Percentiles rank a stretch among this genome's conserved stretches.
Evolutionary conservation across 176 grass and related monocot genomes (phyloP).

Genomic region (Carex littledalei): DNA sequence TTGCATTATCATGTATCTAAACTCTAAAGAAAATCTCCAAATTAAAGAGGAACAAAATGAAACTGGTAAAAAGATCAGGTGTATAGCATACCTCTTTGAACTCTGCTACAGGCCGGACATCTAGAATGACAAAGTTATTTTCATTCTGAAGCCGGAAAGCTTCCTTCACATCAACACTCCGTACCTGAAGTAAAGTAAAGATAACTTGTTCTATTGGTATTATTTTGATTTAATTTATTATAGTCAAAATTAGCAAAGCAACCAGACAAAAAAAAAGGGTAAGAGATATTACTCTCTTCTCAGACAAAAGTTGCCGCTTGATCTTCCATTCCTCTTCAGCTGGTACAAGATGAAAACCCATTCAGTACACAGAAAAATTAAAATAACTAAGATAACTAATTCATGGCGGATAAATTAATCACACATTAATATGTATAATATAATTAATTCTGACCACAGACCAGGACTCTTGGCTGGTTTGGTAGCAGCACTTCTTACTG

Average conservation of each 20-base stretch:
- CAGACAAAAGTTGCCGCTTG: slow-evolving; percentile 65
- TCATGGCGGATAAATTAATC: slow-evolving; percentile 3
- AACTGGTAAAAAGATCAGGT: background rate
- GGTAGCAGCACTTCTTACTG: slow-evolving; percentile 64
- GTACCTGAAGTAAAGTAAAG: slow-evolving; percentile 52
- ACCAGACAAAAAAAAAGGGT: background rate
- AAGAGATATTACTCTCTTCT: slow-evolving; percentile 62
- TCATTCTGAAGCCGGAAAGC: slow-evolving; percentile 94
- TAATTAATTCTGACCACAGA: slow-evolving; percentile 14
- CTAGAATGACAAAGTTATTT: slow-evolving; percentile 93
- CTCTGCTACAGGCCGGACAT: slow-evolving; percentile 90
- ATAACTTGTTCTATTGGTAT: background rate
- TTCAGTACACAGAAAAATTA: background rate
- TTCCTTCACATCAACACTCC: slow-evolving; percentile 95
- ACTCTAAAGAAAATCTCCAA: background rate
- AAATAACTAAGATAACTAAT: background rate
- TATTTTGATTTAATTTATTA: slow-evolving; percentile 1
- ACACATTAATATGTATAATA: background rate
- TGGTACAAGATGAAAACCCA: slow-evolving; percentile 19
- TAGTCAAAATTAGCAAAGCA: background rate
- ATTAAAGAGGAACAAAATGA: background rate
- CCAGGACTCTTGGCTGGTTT: slow-evolving; percentile 87
- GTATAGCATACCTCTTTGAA: slow-evolving; percentile 59
- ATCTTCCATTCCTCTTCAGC: slow-evolving; percentile 96
- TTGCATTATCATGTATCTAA: background rate